Evolutionary conservation across 257 asterid species (phyloP).

Genomic region (Ballota nigra): DNA sequence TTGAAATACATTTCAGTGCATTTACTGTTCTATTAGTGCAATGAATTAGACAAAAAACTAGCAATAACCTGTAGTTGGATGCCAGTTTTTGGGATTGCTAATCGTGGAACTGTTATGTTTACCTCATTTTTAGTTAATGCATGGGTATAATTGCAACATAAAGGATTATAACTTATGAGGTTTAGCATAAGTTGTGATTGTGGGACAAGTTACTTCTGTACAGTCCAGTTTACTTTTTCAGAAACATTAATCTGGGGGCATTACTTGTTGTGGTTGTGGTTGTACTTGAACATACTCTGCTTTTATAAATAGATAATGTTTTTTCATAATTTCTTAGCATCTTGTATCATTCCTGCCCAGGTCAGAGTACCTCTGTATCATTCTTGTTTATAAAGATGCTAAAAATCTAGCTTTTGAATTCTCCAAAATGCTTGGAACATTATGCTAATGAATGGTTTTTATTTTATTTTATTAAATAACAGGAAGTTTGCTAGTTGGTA

Average conservation of each 20-base stretch:
- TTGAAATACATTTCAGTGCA: not conserved
- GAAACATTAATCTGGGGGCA: not conserved
- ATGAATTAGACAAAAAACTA: not conserved
- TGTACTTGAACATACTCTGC: not conserved
- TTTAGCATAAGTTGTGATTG: not conserved
- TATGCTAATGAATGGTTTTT: conserved; percentile 4
- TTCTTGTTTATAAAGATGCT: no score
- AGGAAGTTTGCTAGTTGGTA: conserved; percentile 92
- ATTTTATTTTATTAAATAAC: not conserved
- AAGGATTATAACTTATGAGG: not conserved
- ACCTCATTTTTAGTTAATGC: conserved; percentile 1
- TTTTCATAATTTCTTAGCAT: not conserved
- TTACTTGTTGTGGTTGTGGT: not conserved
- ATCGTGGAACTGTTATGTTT: not conserved
- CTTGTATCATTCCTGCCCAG: not conserved
- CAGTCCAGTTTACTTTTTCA: not conserved
- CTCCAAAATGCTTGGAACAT: not conserved
- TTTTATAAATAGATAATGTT: not conserved
- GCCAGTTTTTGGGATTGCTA: not conserved
- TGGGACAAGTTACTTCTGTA: not conserved
- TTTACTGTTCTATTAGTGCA: not conserved
- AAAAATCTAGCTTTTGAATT: not conserved
- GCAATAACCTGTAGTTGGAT: not conserved
- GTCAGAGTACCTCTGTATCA: not conserved
- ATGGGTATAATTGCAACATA: not conserved